phyloP scores from a whole-genome alignment of 345 rosid species.

The Bruguiera parviflora region DNA sequence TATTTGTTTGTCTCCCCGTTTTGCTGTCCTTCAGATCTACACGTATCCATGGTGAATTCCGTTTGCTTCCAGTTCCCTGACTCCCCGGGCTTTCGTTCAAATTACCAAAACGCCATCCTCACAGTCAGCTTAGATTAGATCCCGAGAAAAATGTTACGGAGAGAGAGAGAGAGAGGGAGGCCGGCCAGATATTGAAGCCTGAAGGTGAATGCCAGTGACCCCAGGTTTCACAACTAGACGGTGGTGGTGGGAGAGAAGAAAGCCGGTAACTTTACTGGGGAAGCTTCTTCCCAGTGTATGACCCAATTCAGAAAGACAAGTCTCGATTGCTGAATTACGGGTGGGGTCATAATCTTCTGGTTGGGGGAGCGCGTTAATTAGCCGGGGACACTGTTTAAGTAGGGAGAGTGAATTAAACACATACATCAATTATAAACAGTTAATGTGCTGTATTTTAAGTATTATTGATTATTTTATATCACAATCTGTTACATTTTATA shows the following conservation, averaged over 20 bases:
- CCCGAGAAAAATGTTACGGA: not conserved
- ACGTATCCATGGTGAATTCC: constrained; percentile 2
- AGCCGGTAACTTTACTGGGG: no score
- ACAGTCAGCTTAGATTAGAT: no score
- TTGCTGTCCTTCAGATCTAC: not conserved
- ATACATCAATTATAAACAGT: not conserved
- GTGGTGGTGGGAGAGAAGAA: no score
- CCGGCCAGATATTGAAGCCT: not conserved
- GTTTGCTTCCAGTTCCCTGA: not conserved
- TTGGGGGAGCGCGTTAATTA: constrained; percentile 4
- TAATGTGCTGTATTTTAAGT: no score
- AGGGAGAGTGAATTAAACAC: not conserved
- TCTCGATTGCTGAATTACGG: not conserved
- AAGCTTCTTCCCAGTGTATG: no score
- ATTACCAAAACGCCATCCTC: no score
- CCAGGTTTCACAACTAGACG: no score
- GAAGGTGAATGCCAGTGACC: not conserved
- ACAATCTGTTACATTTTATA: not conserved
- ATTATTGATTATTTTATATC: not conserved
- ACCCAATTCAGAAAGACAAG: not conserved
- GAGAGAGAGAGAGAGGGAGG: not conserved
- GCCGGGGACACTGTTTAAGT: not conserved
- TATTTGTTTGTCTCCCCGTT: not conserved
- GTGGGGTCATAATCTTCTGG: no score
- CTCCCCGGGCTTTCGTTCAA: not conserved